Evolutionary conservation across 2,329 filamentous ascomycete species (phyloP).

Genomic region (Aspergillus chevalieri): DNA sequence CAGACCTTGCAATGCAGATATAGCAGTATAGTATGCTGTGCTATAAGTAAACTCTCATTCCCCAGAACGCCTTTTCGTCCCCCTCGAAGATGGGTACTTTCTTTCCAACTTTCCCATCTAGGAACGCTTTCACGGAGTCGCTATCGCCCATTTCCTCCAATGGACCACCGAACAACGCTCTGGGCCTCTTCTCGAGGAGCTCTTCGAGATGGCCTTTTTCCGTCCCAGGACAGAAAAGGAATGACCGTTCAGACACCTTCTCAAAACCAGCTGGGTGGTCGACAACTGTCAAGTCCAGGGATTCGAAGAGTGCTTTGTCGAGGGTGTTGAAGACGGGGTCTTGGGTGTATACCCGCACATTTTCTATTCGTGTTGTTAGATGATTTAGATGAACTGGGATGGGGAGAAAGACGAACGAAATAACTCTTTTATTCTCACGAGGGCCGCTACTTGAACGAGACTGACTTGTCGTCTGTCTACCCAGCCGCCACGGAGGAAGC

Average conservation of each 20-base stretch:
- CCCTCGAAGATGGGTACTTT: conserved; percentile 25
- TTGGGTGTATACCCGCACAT: conserved; percentile 44
- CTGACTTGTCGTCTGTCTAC: conserved; percentile 37
- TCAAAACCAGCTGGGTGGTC: conserved; percentile 49
- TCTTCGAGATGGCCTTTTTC: conserved; percentile 47
- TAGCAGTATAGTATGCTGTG: neutral
- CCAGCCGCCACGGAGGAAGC: conserved; percentile 37
- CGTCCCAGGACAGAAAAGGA: conserved; percentile 59
- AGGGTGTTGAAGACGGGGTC: conserved; percentile 48
- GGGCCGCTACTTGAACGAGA: conserved; percentile 36
- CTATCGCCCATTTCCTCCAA: conserved; percentile 32
- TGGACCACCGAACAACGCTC: conserved; percentile 52
- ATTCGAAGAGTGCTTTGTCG: conserved; percentile 33
- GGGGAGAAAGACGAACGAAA: conserved; percentile 3
- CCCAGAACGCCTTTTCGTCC: conserved; percentile 34
- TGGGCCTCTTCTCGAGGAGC: conserved; percentile 46
- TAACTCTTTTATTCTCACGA: conserved; percentile 24
- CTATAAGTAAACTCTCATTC: conserved; percentile 27
- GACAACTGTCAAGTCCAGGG: conserved; percentile 32
- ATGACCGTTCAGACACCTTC: conserved; percentile 41
- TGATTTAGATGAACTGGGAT: neutral
- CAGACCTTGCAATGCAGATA: too few species aligned
- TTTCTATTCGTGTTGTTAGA: neutral
- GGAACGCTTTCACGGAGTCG: conserved; percentile 18
- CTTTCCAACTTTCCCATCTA: conserved; percentile 13